These are phyloP conservation scores for Periconia macrospinosa DNA, from an alignment of 2,329 filamentous ascomycete genomes.

Conservation along the genomic window DNA sequence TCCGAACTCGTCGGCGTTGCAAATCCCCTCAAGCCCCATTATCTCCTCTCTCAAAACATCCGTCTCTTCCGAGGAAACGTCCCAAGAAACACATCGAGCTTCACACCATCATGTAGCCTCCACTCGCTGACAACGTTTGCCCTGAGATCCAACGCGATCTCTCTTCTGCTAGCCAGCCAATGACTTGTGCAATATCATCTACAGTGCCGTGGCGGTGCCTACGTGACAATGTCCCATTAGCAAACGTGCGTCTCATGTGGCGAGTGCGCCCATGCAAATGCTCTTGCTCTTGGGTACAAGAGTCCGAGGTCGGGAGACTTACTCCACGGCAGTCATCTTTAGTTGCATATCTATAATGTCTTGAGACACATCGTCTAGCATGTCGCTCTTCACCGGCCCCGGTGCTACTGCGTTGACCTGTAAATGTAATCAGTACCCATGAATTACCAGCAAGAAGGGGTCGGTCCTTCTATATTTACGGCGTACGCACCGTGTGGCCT, in stretches of 20 bases:
- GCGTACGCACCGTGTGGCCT: slow-evolving; percentile 53
- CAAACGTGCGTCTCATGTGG: too few species aligned
- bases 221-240: too few species aligned
- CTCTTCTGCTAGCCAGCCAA: slow-evolving; percentile 57
- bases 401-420: slow-evolving; percentile 62
- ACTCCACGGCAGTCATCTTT: slow-evolving; percentile 53
- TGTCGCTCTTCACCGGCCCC: slow-evolving; percentile 61
- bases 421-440: background rate
- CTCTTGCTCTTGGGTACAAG: too few species aligned
- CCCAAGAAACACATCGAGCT: slow-evolving; percentile 16
- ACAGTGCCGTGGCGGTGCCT: slow-evolving; percentile 1
- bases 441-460: background rate
- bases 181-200: slow-evolving; percentile 61
- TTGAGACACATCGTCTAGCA: slow-evolving; percentile 57
- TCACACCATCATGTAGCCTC: slow-evolving; percentile 45
- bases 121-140: slow-evolving; percentile 59
- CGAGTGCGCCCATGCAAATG: too few species aligned
- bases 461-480: background rate
- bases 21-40: background rate
- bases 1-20: too few species aligned
- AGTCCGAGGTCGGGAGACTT: background rate
- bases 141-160: slow-evolving; percentile 50
- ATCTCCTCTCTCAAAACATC: slow-evolving; percentile 26
- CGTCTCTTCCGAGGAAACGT: slow-evolving; percentile 12
- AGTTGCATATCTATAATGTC: slow-evolving; percentile 55